phyloP scores from a whole-genome alignment of 345 rosid species.

The Cochlearia excelsa region DNA sequence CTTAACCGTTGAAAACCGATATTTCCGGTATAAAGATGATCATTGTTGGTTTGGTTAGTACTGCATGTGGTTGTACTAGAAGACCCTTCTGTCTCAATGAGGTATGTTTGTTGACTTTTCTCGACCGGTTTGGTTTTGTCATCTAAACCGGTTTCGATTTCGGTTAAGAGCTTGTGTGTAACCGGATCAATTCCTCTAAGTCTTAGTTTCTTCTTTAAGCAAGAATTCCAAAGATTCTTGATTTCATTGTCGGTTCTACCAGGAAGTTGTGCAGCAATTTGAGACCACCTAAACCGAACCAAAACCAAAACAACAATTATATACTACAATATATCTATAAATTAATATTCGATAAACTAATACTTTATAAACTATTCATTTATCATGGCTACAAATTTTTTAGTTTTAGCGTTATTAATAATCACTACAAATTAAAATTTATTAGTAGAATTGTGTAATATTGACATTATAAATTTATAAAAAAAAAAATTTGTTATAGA shows the following conservation, averaged over 20 bases:
- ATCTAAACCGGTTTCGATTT: constrained; percentile 49
- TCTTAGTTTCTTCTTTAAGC: constrained; percentile 56
- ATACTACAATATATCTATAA: background rate
- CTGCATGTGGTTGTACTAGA: constrained; percentile 43
- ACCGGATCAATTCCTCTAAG: constrained; percentile 62
- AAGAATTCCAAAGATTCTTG: constrained; percentile 62
- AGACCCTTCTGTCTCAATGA: constrained; percentile 41
- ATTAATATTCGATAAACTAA: too few relatives aligned
- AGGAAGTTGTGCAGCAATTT: constrained; percentile 64
- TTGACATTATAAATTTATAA: too few relatives aligned
- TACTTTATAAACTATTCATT: too few relatives aligned
- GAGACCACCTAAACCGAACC: constrained; percentile 51
- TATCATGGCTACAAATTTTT: too few relatives aligned
- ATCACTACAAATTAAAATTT: too few relatives aligned
- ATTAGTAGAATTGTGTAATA: too few relatives aligned
- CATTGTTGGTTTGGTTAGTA: constrained; percentile 32
- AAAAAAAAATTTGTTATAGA: too few relatives aligned
- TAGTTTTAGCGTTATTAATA: too few relatives aligned
- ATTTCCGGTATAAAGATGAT: constrained; percentile 35
- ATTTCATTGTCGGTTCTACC: constrained; percentile 76
- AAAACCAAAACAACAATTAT: constrained; percentile 3
- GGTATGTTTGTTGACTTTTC: constrained; percentile 36
- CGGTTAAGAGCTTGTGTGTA: constrained; percentile 60
- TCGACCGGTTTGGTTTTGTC: constrained; percentile 40
- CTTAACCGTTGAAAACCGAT: constrained; percentile 34